phyloP scores from a whole-genome alignment of 768 basidiomycete species.

The Melanogaster broomeanus region DNA sequence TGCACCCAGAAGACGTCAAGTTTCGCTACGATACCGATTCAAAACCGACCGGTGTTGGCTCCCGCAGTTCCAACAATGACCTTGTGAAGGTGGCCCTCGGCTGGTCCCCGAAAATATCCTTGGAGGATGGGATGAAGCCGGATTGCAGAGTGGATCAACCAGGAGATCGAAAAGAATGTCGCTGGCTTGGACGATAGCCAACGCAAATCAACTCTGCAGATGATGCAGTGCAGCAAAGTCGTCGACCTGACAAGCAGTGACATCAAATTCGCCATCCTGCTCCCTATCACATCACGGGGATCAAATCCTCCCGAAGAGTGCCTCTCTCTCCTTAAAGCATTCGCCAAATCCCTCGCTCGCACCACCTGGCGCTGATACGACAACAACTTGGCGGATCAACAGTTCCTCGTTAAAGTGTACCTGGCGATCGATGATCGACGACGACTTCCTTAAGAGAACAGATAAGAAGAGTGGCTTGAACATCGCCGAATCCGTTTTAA shows the following conservation, averaged over 20 bases:
- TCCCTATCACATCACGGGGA: slow-evolving; percentile 59
- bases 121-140: slow-evolving; percentile 49
- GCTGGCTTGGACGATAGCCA: slow-evolving; percentile 2
- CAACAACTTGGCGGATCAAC: slow-evolving; percentile 29
- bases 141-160: slow-evolving; percentile 51
- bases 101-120: slow-evolving; percentile 44
- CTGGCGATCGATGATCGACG: slow-evolving; percentile 55
- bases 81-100: slow-evolving; percentile 30
- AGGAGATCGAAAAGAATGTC: slow-evolving; percentile 34
- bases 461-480: slow-evolving; percentile 18
- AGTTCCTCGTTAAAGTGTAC: slow-evolving; percentile 45
- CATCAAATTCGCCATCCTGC: slow-evolving; percentile 50
- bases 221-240: slow-evolving; percentile 37
- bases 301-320: slow-evolving; percentile 36
- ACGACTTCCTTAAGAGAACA: slow-evolving; percentile 37
- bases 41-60: slow-evolving; percentile 48
- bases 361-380: slow-evolving; percentile 51
- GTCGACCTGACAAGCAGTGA: slow-evolving; percentile 36
- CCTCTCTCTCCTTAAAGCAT: slow-evolving; percentile 41
- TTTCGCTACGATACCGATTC: slow-evolving; percentile 25
- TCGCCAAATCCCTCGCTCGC: slow-evolving; percentile 43
- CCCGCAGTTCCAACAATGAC: slow-evolving; percentile 55
- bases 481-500: slow-evolving; percentile 40
- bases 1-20: slow-evolving; percentile 27
- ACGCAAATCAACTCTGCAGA: slow-evolving; percentile 18